Conservation (phyloP, 2,329 filamentous ascomycete genomes). For the Volutella citrinella region DNA sequence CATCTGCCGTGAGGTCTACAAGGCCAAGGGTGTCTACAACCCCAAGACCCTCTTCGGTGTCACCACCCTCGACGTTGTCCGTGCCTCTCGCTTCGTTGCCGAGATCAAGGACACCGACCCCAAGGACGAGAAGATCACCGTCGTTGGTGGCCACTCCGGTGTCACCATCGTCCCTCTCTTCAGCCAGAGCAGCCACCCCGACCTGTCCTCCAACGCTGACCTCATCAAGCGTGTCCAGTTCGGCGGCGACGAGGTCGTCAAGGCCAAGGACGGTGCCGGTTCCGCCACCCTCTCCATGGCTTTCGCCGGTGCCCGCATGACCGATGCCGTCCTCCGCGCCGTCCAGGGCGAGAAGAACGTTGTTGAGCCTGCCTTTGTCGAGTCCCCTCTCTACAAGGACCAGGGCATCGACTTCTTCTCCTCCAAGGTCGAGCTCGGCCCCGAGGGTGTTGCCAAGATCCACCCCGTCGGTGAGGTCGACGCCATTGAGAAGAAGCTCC, state of each 20-base stretch:
- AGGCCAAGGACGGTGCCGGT: constrained; percentile 97
- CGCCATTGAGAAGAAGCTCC: constrained; percentile 81
- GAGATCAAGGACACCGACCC: constrained; percentile 91
- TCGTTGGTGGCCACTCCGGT: constrained; percentile 95
- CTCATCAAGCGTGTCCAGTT: constrained; percentile 97
- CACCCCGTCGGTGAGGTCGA: constrained; percentile 81
- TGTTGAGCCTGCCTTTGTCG: constrained; percentile 93
- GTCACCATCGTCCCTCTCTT: constrained; percentile 98
- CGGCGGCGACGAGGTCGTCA: constrained; percentile 97
- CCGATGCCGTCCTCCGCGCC: constrained; percentile 91
- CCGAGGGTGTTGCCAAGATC: constrained; percentile 94
- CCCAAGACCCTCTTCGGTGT: constrained; percentile 99
- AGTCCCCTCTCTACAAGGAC: constrained; percentile 97
- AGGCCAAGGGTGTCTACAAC: constrained; percentile 94
- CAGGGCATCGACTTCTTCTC: constrained; percentile 97
- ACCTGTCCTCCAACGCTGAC: constrained; percentile 72
- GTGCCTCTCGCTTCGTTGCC: constrained; percentile 95
- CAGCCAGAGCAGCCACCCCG: constrained; percentile 85
- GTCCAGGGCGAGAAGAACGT: constrained; percentile 92
- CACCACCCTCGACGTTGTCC: constrained; percentile 98
- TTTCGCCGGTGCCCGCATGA: constrained; percentile 81
- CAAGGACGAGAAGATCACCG: constrained; percentile 88
- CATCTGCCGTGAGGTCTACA: constrained; percentile 96
- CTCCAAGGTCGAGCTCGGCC: constrained; percentile 91
- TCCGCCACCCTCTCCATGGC: constrained; percentile 99